Conservation (phyloP, 2,329 filamentous ascomycete genomes). For the Immersiporthe knoxdaviesiana region DNA sequence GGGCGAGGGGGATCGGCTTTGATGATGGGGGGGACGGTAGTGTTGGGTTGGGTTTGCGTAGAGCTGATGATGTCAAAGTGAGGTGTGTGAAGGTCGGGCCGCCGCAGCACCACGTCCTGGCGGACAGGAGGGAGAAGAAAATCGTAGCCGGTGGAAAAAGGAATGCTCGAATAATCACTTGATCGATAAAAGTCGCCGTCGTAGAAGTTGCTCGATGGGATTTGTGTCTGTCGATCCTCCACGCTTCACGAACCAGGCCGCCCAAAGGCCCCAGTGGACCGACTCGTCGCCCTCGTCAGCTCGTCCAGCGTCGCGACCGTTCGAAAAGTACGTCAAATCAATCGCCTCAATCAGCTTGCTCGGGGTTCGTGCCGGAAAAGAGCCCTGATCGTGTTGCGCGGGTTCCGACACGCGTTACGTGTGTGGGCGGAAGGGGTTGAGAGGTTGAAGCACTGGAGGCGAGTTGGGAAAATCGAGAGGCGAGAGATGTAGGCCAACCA, state of each 20-base stretch:
- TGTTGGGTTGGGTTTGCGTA: conserved; percentile 4
- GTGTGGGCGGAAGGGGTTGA: conserved; percentile 38
- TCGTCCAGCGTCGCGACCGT: conserved; percentile 51
- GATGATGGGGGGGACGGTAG: conserved; percentile 27
- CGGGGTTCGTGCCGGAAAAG: conserved; percentile 40
- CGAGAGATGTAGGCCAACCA: conserved; percentile 21
- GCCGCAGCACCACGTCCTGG: conserved; percentile 8
- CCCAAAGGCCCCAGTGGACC: conserved; percentile 44
- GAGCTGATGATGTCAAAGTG: conserved; percentile 19
- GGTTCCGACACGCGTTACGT: conserved; percentile 59
- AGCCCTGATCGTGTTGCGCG: conserved; percentile 43
- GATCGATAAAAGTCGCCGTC: conserved; percentile 17
- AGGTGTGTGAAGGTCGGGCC: conserved; percentile 7
- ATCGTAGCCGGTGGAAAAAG: conserved; percentile 19
- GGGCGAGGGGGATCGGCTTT: conserved; percentile 10
- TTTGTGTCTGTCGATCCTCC: conserved; percentile 25
- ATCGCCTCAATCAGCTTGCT: conserved; percentile 43
- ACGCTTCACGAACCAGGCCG: conserved; percentile 40
- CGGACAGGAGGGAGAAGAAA: neutral
- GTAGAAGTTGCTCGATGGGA: conserved; percentile 27
- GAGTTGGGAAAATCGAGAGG: conserved; percentile 31
- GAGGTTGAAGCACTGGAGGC: conserved; percentile 36
- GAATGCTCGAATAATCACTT: conserved; percentile 17
- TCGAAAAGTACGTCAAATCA: conserved; percentile 39
- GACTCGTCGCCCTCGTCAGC: conserved; percentile 35